Evolutionary conservation across 495 filamentous ascomycete species (phyloP).

Genomic region (Aspergillus homomorphus): DNA sequence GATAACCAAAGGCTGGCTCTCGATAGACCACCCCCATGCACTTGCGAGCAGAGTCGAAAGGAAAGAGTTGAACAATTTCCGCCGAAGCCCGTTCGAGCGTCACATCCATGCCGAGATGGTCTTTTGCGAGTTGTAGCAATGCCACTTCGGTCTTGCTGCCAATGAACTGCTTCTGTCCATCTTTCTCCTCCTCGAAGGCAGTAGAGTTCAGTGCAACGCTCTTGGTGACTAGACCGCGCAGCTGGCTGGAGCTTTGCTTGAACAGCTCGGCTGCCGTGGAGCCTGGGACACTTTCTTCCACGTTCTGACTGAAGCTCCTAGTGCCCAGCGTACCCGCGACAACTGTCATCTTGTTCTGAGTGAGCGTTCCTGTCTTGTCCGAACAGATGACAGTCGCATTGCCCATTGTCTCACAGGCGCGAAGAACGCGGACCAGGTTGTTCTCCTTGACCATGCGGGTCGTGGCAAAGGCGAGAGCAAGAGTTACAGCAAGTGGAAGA

Average conservation of each 20-base stretch:
- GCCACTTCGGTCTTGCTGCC: slow-evolving; percentile 76
- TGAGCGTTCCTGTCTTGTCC: slow-evolving; percentile 70
- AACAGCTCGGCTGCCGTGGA: slow-evolving; percentile 32
- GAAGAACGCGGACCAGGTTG: slow-evolving; percentile 63
- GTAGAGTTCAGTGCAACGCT: slow-evolving; percentile 66
- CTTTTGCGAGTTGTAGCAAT: slow-evolving; percentile 57
- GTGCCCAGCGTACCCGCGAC: slow-evolving; percentile 60
- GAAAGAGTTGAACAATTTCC: slow-evolving; percentile 59
- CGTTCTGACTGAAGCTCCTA: slow-evolving; percentile 48
- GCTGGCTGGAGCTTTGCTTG: slow-evolving; percentile 35
- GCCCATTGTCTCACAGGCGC: slow-evolving; percentile 70
- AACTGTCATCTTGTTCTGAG: slow-evolving; percentile 70
- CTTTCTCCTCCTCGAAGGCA: slow-evolving; percentile 59
- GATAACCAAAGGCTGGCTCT: slow-evolving; percentile 51
- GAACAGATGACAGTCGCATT: slow-evolving; percentile 69
- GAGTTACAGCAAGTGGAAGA: slow-evolving; percentile 62
- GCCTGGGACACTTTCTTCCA: slow-evolving; percentile 23
- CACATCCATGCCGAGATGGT: slow-evolving; percentile 63
- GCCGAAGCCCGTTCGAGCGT: slow-evolving; percentile 56
- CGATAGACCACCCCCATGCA: slow-evolving; percentile 67
- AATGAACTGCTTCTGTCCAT: slow-evolving; percentile 56
- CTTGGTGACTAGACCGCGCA: slow-evolving; percentile 52
- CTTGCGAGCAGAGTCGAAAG: slow-evolving; percentile 67
- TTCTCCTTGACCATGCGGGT: slow-evolving; percentile 68
- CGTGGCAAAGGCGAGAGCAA: slow-evolving; percentile 68